Conservation (phyloP, 2,329 filamentous ascomycete species). For the Diaporthe ampelina region DNA sequence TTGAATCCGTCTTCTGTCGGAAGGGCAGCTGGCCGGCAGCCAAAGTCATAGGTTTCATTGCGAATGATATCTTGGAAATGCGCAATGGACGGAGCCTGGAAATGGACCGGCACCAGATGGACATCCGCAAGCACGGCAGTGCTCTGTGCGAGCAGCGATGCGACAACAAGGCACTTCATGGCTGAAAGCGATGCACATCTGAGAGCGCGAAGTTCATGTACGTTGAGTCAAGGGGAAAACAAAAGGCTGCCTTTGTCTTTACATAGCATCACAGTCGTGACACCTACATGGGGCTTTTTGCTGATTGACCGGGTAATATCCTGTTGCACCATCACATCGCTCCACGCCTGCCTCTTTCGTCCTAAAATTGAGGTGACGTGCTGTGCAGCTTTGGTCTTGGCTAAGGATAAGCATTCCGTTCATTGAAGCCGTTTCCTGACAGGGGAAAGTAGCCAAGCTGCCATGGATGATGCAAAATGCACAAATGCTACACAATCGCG, state of each 20-base stretch:
- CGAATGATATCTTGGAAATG: slow-evolving; percentile 12
- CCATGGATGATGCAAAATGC: slow-evolving; percentile 14
- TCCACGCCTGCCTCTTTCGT: slow-evolving; percentile 3
- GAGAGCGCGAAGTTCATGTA: neutral
- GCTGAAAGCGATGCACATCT: too few relatives aligned
- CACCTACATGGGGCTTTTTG: neutral
- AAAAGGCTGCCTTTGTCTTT: neutral
- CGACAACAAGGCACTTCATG: neutral
- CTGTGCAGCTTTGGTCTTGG: neutral
- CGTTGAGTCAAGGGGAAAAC: neutral
- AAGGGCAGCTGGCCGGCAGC: slow-evolving; percentile 1
- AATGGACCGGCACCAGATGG: neutral
- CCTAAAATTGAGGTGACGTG: neutral
- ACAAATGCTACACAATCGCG: neutral
- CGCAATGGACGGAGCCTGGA: neutral
- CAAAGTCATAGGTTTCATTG: slow-evolving; percentile 21
- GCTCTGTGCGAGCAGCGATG: slow-evolving; percentile 11
- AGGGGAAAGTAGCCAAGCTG: slow-evolving; percentile 11
- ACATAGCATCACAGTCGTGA: neutral
- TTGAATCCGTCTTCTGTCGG: slow-evolving; percentile 3
- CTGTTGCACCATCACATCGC: neutral
- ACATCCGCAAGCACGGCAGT: neutral
- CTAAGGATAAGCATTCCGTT: neutral
- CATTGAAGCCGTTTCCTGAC: neutral
- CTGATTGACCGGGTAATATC: neutral